A percentile compares a stretch with the other conserved stretches of the same genome.
Evolutionary conservation across 2,329 filamentous ascomycete genomes (phyloP).

Genomic region (Colletotrichum horii): DNA sequence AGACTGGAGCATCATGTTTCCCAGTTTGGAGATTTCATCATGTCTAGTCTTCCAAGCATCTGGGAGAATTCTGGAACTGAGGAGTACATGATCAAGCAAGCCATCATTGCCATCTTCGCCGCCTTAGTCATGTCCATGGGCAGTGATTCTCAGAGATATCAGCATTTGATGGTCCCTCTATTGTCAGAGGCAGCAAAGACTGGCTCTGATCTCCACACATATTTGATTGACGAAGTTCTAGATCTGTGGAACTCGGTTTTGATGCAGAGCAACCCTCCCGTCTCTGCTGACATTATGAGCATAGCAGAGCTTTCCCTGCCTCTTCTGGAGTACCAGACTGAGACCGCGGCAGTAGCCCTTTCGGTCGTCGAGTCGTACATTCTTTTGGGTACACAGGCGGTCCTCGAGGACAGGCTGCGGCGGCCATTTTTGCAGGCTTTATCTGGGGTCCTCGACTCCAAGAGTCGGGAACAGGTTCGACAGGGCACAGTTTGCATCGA

Average conservation of each 20-base stretch:
- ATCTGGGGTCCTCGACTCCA: conserved; percentile 54
- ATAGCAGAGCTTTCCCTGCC: conserved; percentile 69
- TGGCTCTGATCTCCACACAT: conserved; percentile 75
- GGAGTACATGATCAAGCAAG: conserved; percentile 92
- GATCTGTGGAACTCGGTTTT: conserved; percentile 86
- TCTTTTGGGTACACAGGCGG: conserved; percentile 70
- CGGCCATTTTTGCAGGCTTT: conserved; percentile 55
- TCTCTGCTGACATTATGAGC: conserved; percentile 65
- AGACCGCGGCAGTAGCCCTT: conserved; percentile 66
- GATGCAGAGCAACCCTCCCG: conserved; percentile 66
- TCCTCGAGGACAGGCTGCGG: conserved; percentile 62
- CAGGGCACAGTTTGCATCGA: conserved; percentile 68
- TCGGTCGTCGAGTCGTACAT: conserved; percentile 75
- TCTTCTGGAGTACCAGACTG: conserved; percentile 69
- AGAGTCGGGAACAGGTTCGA: conserved; percentile 62
- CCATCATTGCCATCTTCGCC: conserved; percentile 84
- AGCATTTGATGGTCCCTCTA: conserved; percentile 80
- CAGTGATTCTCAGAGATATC: conserved; percentile 77
- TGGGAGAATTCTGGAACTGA: conserved; percentile 84
- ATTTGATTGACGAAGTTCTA: conserved; percentile 89
- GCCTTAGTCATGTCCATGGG: conserved; percentile 89
- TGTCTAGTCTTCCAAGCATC: conserved; percentile 77
- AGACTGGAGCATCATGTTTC: conserved; percentile 77
- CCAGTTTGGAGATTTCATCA: conserved; percentile 78
- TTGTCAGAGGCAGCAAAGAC: conserved; percentile 81